Conservation (phyloP, 306 rosid species). For the Cotoneaster glaucophyllus region DNA sequence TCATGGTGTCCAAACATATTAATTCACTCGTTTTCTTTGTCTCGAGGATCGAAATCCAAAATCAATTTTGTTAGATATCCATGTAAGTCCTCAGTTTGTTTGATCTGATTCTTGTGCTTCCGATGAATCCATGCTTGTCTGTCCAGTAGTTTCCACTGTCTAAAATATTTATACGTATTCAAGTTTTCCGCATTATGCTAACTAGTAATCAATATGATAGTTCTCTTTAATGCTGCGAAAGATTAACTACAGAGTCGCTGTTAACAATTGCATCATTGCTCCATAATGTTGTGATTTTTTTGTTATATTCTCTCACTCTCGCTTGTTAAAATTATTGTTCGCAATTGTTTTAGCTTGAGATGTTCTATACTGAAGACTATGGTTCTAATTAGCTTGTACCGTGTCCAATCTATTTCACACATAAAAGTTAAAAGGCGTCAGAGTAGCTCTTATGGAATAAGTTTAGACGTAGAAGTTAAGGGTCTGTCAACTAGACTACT, state of each 20-base stretch:
- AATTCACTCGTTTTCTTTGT: constrained; percentile 1
- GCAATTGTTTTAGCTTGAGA: background rate
- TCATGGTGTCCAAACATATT: background rate
- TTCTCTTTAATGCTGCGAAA: background rate
- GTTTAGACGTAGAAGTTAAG: background rate
- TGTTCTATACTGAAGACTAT: background rate
- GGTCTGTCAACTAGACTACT: background rate
- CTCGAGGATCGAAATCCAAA: constrained; percentile 4
- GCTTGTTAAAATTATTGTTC: background rate
- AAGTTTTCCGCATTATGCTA: background rate
- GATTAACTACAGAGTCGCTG: too few species aligned
- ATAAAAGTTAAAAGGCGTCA: background rate
- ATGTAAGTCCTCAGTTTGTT: constrained; percentile 3
- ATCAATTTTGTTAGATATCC: constrained; percentile 22
- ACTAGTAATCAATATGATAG: background rate
- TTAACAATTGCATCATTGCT: background rate
- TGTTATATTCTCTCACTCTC: background rate
- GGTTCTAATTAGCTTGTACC: background rate
- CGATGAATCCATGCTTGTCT: background rate
- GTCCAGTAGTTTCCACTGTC: background rate
- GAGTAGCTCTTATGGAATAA: background rate
- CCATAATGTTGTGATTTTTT: background rate
- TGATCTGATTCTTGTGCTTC: background rate
- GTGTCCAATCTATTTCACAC: background rate
- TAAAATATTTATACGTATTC: background rate